Evolutionary conservation across 257 asterid genomes (phyloP), one percentile per base, ranked within the genome.

Genomic region (Ophiorrhiza pumila): DNA sequence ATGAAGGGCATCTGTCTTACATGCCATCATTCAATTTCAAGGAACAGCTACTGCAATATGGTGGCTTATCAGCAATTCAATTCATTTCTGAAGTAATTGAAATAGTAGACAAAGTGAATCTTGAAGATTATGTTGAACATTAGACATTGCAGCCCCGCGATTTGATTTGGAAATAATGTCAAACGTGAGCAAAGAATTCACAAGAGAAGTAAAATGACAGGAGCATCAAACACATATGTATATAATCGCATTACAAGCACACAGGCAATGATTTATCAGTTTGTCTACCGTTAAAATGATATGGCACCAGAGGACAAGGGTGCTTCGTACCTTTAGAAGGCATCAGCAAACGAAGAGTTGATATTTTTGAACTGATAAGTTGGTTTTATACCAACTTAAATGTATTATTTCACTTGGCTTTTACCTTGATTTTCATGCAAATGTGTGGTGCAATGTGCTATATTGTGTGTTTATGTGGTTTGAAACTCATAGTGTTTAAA

Each of bases 291-390:
- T 17, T 4, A 27, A 29, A 29, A 39, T 15, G 56, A 31, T 15
- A 18, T 31, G 62, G 47, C 43, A 53, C 49, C 34, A 11, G 23
- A 9, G 34, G 22, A n/a, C 10, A 18, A 29, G 35, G 77, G 34
- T 43, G 25, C 42, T 15, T 43, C 45, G 86, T 67, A 77, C 64
- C 61, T 49, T 49, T 17, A 23, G 81, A 73, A 74, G 61, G 73
- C 34, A 71, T 91, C 92, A 89, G 87, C 98, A 91, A 60, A 93
- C 77, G 83, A 93, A 91, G 52, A 89, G 66, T 66, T 89, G 86
- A 77, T 80, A 93, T 17, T 83, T 76, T 55, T 96, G 85, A 42
- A n/a, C n/a, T n/a, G n/a, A n/a, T n/a, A n/a, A n/a, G n/a, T n/a
- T n/a, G n/a, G n/a, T n/a, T n/a, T n/a, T n/a, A n/a, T n/a, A n/a